Percentiles rank a stretch among this genome's conserved stretches.
Conservation (phyloP, 164 flowering plant species). For the Piper longum region DNA sequence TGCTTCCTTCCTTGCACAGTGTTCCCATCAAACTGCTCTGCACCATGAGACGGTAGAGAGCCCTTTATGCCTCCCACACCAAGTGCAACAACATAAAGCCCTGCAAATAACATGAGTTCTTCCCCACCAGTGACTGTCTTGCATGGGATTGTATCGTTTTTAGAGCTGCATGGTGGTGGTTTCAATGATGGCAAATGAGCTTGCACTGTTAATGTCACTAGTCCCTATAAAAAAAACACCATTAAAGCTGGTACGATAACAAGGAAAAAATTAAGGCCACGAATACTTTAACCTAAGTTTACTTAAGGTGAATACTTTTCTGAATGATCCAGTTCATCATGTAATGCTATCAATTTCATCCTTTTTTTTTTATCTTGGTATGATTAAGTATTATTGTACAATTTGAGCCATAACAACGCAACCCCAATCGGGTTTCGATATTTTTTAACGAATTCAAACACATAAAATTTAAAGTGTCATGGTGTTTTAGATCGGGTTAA, state of each 20-base stretch:
- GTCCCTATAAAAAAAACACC: slow-evolving; percentile 34
- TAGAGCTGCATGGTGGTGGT: slow-evolving; percentile 26
- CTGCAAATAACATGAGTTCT: slow-evolving; percentile 41
- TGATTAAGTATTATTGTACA: no score
- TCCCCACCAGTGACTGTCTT: slow-evolving; percentile 25
- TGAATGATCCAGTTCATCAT: no score
- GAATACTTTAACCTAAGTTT: not conserved
- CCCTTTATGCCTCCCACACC: slow-evolving; percentile 96
- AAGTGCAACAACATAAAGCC: slow-evolving; percentile 65
- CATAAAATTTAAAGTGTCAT: no score
- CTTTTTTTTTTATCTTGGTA: no score
- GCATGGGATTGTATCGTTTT: slow-evolving; percentile 16
- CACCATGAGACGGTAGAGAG: slow-evolving; percentile 71
- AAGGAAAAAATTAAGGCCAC: not conserved
- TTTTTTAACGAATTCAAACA: no score
- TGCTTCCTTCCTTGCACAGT: slow-evolving; percentile 50
- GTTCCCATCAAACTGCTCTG: slow-evolving; percentile 70
- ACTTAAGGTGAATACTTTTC: no score
- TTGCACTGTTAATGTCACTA: slow-evolving; percentile 60
- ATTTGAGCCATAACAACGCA: no score
- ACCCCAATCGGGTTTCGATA: no score
- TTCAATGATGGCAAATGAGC: slow-evolving; percentile 39
- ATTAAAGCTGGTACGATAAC: not conserved
- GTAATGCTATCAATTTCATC: no score
- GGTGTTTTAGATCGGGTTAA: no score